A percentile compares a stretch with the other conserved stretches of the same genome.
phyloP scores from a whole-genome alignment of 768 basidiomycete species.

The Boletus patriciae region DNA sequence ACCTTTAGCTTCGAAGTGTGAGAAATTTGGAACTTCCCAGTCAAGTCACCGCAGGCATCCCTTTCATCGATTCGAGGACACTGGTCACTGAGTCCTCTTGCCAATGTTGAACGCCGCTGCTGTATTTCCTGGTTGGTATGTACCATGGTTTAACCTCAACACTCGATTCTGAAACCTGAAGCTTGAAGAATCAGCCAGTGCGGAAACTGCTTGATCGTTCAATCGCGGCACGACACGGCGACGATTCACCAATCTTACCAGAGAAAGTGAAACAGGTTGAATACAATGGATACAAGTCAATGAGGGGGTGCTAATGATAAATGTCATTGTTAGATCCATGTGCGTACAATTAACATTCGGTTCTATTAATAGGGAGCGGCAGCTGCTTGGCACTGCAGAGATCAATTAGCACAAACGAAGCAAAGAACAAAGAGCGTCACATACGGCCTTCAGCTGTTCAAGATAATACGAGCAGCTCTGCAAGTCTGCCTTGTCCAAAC shows the following conservation, averaged over 20 bases:
- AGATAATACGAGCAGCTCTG: conserved; percentile 84
- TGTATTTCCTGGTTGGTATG: no score
- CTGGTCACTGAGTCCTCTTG: no score
- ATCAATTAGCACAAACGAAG: conserved; percentile 9
- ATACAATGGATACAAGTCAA: neutral
- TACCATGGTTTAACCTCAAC: neutral
- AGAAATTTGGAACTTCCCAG: no score
- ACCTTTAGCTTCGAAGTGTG: no score
- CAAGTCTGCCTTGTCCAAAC: conserved; percentile 79
- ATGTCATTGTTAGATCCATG: conserved; percentile 8
- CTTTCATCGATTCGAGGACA: no score
- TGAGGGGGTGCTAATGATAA: conserved; percentile 3
- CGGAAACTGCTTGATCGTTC: neutral
- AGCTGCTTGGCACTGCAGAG: conserved; percentile 68
- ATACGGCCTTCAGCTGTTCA: conserved; percentile 83
- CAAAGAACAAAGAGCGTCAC: conserved; percentile 29
- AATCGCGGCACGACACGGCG: neutral
- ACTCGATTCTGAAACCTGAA: neutral
- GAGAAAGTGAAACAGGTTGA: neutral
- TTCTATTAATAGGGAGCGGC: conserved; percentile 54
- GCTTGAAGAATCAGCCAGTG: neutral
- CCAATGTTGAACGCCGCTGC: no score
- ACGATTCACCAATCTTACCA: neutral
- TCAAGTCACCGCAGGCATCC: no score
- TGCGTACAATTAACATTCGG: conserved; percentile 3